Conservation (phyloP, 1,284 basidiomycete genomes). For the Ganoderma meredithae region DNA sequence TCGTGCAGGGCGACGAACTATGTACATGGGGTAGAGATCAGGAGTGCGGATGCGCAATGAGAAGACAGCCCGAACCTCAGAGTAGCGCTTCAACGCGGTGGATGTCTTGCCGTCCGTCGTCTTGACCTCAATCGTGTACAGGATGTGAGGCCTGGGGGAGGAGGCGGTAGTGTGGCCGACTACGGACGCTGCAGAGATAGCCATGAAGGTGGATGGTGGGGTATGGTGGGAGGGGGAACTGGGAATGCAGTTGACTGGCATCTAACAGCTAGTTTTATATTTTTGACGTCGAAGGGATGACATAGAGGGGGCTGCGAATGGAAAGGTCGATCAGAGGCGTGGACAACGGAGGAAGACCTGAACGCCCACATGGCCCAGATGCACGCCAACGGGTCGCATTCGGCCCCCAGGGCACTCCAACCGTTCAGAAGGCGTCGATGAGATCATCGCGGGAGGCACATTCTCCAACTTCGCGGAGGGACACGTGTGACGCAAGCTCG, state of each 20-base stretch:
- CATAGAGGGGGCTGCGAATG: constrained; percentile 26
- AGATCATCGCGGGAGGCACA: constrained; percentile 21
- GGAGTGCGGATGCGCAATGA: neutral
- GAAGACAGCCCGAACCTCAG: constrained; percentile 49
- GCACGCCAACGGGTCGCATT: constrained; percentile 9
- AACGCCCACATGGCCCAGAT: constrained; percentile 24
- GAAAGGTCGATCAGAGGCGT: constrained; percentile 22
- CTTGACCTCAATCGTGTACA: constrained; percentile 51
- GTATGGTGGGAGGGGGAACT: constrained; percentile 2
- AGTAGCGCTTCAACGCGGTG: constrained; percentile 53
- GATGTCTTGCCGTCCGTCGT: constrained; percentile 44
- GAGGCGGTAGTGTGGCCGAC: constrained; percentile 58
- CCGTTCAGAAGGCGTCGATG: constrained; percentile 16
- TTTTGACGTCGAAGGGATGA: neutral
- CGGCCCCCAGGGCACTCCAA: constrained; percentile 8
- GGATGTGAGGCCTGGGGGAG: constrained; percentile 56
- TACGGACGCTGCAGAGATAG: constrained; percentile 40
- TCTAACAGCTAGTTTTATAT: constrained; percentile 20
- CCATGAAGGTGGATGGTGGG: constrained; percentile 27
- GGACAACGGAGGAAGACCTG: constrained; percentile 12
- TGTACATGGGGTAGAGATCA: neutral
- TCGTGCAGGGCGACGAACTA: constrained; percentile 57
- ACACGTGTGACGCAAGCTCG: constrained; percentile 20
- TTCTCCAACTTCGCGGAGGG: constrained; percentile 9
- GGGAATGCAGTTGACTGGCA: neutral